Evolutionary conservation across 169 alveolate genomes (phyloP).

Genomic region (Plasmodium vinckei): DNA sequence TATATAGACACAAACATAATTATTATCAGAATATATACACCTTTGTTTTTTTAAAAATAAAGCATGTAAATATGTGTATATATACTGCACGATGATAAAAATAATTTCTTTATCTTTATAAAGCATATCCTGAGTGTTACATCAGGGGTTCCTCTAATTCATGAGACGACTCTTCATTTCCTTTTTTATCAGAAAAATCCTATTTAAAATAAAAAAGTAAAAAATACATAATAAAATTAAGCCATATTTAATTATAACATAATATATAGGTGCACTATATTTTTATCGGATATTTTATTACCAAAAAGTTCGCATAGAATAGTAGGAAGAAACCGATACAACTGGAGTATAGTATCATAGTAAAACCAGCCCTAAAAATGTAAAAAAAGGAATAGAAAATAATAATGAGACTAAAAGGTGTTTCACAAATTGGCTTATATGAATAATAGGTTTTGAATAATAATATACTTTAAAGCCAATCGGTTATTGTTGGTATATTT

Average conservation of each 20-base stretch:
- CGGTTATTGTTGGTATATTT: constrained; percentile 75
- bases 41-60: background rate
- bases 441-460: background rate
- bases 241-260: background rate
- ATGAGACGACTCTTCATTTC: constrained; percentile 28
- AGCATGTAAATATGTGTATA: background rate
- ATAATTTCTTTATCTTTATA: background rate
- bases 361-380: constrained; percentile 79
- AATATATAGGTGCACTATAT: background rate
- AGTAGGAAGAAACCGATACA: constrained; percentile 78
- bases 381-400: constrained; percentile 11
- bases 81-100: background rate
- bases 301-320: constrained; percentile 79
- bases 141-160: constrained; percentile 72
- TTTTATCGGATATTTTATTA: constrained; percentile 13
- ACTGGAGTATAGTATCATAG: constrained; percentile 79
- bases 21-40: no score
- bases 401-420: background rate
- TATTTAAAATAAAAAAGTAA: background rate
- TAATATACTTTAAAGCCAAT: constrained; percentile 55
- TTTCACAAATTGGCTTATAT: background rate
- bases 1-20: background rate
- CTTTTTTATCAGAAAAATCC: constrained; percentile 74
- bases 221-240: background rate
- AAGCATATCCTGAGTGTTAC: background rate